A percentile compares a stretch with the other conserved stretches of the same genome.
Conservation (phyloP, 2,329 filamentous ascomycete species). For the Capronia epimyces region DNA sequence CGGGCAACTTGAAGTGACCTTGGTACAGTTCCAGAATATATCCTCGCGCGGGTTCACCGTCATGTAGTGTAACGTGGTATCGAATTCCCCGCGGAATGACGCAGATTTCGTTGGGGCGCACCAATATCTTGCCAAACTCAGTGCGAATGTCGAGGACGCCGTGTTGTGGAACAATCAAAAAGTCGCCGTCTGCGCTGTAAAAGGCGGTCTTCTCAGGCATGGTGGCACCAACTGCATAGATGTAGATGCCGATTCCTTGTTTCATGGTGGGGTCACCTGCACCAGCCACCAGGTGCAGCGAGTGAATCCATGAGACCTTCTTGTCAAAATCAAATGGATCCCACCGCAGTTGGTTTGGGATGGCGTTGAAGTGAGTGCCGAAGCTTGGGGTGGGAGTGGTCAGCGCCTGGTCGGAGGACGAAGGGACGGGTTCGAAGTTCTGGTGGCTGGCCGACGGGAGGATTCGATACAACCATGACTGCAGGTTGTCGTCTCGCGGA, state of each 20-base stretch:
- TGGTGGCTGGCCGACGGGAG: constrained; percentile 59
- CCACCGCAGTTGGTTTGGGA: constrained; percentile 78
- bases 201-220: constrained; percentile 73
- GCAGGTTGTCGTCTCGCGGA: constrained; percentile 62
- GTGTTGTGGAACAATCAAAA: constrained; percentile 69
- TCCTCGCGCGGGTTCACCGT: constrained; percentile 58
- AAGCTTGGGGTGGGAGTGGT: constrained; percentile 47
- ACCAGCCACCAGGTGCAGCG: constrained; percentile 67
- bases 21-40: constrained; percentile 72
- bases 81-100: constrained; percentile 70
- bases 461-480: constrained; percentile 68
- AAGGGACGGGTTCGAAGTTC: constrained; percentile 43
- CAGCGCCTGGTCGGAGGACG: constrained; percentile 43
- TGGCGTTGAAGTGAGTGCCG: constrained; percentile 60
- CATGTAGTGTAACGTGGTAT: constrained; percentile 64
- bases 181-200: constrained; percentile 77
- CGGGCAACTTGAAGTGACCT: constrained; percentile 65
- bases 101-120: constrained; percentile 72
- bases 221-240: constrained; percentile 71
- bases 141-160: constrained; percentile 71
- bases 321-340: constrained; percentile 66
- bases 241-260: constrained; percentile 69
- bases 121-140: constrained; percentile 66
- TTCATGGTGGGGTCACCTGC: constrained; percentile 76
- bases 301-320: constrained; percentile 63